Evolutionary conservation across 2,329 filamentous ascomycete genomes (phyloP).

Genomic region (Dactylonectria estremocensis): DNA sequence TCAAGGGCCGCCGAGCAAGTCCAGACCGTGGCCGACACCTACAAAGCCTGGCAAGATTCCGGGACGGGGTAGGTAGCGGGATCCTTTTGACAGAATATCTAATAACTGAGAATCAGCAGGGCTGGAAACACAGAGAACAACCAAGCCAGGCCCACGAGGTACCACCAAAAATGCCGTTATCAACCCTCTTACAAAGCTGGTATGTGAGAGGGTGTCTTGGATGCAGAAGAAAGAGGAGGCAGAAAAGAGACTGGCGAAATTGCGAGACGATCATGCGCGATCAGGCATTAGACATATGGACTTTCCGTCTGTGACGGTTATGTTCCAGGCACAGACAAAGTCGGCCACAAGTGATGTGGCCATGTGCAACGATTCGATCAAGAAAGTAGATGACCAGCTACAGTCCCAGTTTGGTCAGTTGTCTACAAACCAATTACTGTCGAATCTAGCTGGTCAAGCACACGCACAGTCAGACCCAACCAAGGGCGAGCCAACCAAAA

Average conservation of each 20-base stretch:
- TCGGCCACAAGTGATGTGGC: slow-evolving; percentile 25
- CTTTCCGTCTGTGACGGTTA: slow-evolving; percentile 38
- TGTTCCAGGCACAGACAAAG: slow-evolving; percentile 38
- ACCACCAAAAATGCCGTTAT: slow-evolving; percentile 1
- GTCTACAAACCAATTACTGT: slow-evolving; percentile 13
- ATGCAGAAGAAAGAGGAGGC: slow-evolving; percentile 37
- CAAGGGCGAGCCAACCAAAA: slow-evolving; percentile 10
- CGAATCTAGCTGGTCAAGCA: slow-evolving; percentile 23
- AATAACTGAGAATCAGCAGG: slow-evolving; percentile 23
- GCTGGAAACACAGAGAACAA: slow-evolving; percentile 15
- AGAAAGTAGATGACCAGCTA: slow-evolving; percentile 27
- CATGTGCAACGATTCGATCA: slow-evolving; percentile 24
- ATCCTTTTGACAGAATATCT: not conserved
- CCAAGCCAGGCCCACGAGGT: slow-evolving; percentile 6
- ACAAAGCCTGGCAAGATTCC: slow-evolving; percentile 19
- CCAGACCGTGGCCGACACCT: slow-evolving; percentile 20
- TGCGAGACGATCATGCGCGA: slow-evolving; percentile 34
- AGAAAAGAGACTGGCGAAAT: slow-evolving; percentile 36
- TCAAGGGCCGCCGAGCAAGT: not conserved
- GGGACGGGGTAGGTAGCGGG: slow-evolving; percentile 39
- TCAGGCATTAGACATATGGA: slow-evolving; percentile 39
- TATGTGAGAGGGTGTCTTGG: slow-evolving; percentile 43
- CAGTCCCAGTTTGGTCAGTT: slow-evolving; percentile 14
- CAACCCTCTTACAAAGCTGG: slow-evolving; percentile 36
- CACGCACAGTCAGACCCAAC: not conserved